Percentiles rank a stretch among this genome's conserved stretches.
phyloP scores from a whole-genome alignment of 2,329 filamentous ascomycete species.

The Trichoderma lentiforme region DNA sequence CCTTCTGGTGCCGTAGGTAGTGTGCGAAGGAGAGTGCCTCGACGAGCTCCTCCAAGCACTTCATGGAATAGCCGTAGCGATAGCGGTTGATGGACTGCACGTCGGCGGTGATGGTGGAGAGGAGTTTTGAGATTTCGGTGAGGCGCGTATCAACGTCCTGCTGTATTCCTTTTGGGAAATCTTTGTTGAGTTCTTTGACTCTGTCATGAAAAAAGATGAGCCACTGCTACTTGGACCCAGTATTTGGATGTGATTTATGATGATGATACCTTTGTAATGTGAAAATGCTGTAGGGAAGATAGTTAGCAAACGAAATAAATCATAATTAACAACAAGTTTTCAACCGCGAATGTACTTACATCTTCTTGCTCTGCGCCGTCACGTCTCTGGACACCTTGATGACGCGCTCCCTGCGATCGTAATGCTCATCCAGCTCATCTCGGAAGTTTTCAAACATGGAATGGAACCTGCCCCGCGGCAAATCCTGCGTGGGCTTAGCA shows the following conservation, averaged over 20 bases:
- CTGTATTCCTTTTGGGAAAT: constrained; percentile 65
- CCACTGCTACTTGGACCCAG: background rate
- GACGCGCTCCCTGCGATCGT: constrained; percentile 85
- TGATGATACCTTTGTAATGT: constrained; percentile 37
- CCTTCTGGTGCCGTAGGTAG: constrained; percentile 73
- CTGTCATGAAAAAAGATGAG: constrained; percentile 37
- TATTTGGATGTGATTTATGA: background rate
- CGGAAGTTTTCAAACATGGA: constrained; percentile 85
- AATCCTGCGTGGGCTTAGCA: constrained; percentile 37
- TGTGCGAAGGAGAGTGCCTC: constrained; percentile 87
- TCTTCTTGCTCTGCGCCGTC: constrained; percentile 93
- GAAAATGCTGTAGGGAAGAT: constrained; percentile 33
- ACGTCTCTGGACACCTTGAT: constrained; percentile 91
- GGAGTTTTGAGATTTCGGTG: constrained; percentile 66
- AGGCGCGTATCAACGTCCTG: constrained; percentile 69
- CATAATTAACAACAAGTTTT: background rate
- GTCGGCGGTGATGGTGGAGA: constrained; percentile 66
- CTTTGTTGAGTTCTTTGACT: constrained; percentile 59
- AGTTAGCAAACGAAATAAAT: background rate
- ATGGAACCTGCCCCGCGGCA: constrained; percentile 48
- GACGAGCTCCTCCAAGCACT: constrained; percentile 89
- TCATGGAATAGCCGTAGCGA: constrained; percentile 77
- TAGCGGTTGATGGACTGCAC: constrained; percentile 75
- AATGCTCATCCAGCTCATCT: constrained; percentile 86
- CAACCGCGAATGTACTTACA: constrained; percentile 52